phyloP scores from a whole-genome alignment of 805 yeast species.

The Suhomyces vadensis region DNA sequence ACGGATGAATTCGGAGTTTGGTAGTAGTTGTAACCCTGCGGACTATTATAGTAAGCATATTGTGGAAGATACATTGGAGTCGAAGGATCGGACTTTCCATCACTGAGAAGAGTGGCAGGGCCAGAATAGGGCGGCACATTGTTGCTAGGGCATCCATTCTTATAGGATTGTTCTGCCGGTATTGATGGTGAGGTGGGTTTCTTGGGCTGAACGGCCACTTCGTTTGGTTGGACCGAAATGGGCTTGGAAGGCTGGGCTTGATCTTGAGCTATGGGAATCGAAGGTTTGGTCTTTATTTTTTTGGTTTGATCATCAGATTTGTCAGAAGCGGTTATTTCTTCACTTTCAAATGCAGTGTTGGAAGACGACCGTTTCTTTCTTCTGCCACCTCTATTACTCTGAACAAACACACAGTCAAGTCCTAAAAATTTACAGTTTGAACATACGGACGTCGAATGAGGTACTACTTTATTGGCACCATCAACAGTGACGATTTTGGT shows the following conservation, averaged over 20 bases:
- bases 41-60: neutral
- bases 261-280: neutral
- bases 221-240: neutral
- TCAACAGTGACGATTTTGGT: slow-evolving; percentile 15
- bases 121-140: too few species aligned
- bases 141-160: too few species aligned
- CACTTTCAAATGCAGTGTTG: neutral
- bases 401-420: slow-evolving; percentile 55
- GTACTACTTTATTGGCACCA: slow-evolving; percentile 18
- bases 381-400: slow-evolving; percentile 58
- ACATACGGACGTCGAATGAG: slow-evolving; percentile 29
- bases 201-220: too few species aligned
- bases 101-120: too few species aligned
- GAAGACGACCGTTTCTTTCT: slow-evolving; percentile 31
- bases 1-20: neutral
- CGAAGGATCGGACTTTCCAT: too few species aligned
- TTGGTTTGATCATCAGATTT: neutral
- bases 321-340: neutral
- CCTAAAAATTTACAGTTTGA: slow-evolving; percentile 50
- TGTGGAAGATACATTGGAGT: neutral
- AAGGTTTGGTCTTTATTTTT: neutral
- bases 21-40: neutral
- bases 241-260: neutral
- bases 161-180: too few species aligned
- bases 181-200: too few species aligned